phyloP scores from a whole-genome alignment of 108 stramenopile species.

The Nitzschia inconspicua region DNA sequence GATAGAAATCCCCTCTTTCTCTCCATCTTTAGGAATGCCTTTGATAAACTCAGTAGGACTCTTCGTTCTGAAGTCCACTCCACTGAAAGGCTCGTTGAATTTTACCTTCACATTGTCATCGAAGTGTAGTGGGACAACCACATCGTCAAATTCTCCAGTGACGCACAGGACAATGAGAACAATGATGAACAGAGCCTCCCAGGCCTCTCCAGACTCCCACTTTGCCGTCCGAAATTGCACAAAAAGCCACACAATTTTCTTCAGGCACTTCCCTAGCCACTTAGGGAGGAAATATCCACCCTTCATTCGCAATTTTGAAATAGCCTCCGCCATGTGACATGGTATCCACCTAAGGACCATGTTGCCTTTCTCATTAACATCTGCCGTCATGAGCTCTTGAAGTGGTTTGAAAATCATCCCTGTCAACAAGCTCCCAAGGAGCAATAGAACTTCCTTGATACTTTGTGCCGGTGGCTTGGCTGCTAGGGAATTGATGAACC shows the following conservation, averaged over 20 bases:
- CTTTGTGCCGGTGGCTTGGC: too few relatives aligned
- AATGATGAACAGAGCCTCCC: slow-evolving; percentile 3
- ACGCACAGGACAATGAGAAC: not conserved
- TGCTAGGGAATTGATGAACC: too few relatives aligned
- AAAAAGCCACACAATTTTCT: not conserved
- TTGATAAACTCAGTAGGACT: not conserved
- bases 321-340: not conserved
- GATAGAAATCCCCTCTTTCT: not conserved
- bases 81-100: not conserved
- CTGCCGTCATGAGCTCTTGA: not conserved
- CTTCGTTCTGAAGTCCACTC: not conserved
- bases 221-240: not conserved
- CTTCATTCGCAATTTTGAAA: not conserved
- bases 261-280: not conserved
- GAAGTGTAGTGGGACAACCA: not conserved
- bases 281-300: not conserved
- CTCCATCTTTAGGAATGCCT: not conserved
- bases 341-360: not conserved
- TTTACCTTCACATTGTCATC: not conserved
- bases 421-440: not conserved
- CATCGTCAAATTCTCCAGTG: not conserved
- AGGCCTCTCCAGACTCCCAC: slow-evolving; percentile 1
- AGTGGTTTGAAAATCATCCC: not conserved
- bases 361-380: not conserved
- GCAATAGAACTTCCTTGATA: too few relatives aligned